A percentile compares a stretch with the other conserved stretches of the same genome.
phyloP scores from a whole-genome alignment of 2,329 filamentous ascomycete genomes.

The Colletotrichum acutatum region DNA sequence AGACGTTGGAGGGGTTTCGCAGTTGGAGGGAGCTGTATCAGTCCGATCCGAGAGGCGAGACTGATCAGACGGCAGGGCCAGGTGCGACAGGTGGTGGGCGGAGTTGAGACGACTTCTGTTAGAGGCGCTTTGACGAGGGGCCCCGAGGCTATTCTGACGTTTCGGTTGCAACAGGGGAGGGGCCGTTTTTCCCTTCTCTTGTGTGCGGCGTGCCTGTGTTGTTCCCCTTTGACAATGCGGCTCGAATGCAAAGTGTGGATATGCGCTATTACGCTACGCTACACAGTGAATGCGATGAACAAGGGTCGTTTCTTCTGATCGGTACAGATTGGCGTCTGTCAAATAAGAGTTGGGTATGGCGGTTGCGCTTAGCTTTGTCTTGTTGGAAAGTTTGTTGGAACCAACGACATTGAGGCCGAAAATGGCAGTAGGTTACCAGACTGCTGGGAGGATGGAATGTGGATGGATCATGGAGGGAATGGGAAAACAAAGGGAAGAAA shows the following conservation, averaged over 20 bases:
- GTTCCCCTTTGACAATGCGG: constrained; percentile 10
- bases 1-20: constrained; percentile 62
- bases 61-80: constrained; percentile 43
- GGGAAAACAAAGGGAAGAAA: constrained; percentile 18
- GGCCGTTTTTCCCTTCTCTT: neutral
- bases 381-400: constrained; percentile 11
- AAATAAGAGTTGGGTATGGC: neutral
- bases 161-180: constrained; percentile 50
- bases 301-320: neutral
- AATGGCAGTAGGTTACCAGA: constrained; percentile 21
- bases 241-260: neutral
- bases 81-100: constrained; percentile 41
- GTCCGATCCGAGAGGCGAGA: constrained; percentile 35
- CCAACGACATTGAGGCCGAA: neutral
- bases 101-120: constrained; percentile 57
- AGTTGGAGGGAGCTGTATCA: constrained; percentile 39
- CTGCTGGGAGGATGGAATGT: constrained; percentile 13
- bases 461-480: neutral
- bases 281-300: constrained; percentile 2
- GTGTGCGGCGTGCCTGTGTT: neutral
- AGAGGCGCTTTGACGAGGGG: constrained; percentile 56
- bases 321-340: neutral
- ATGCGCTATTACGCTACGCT: neutral
- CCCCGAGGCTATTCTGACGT: constrained; percentile 47
- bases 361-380: neutral